Evolutionary conservation across 306 rosid genomes (phyloP).

Genomic region (Comarum palustre): DNA sequence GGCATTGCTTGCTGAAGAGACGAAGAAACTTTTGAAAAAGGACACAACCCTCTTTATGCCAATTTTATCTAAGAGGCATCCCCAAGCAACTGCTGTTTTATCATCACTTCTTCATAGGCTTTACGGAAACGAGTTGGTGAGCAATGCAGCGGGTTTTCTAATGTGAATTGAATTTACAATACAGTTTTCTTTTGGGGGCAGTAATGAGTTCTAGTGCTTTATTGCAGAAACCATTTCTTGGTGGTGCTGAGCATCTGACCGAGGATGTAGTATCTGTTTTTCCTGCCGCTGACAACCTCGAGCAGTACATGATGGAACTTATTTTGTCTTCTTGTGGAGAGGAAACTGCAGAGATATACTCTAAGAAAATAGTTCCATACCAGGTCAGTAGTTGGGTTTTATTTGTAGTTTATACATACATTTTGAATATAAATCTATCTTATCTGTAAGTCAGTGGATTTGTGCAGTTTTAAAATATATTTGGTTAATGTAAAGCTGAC

Average conservation of each 20-base stretch:
- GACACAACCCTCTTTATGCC: conserved; percentile 78
- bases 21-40: conserved; percentile 70
- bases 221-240: conserved; percentile 87
- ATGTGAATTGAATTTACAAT: conserved; percentile 5
- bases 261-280: conserved; percentile 93
- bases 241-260: conserved; percentile 75
- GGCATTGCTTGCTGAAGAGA: conserved; percentile 93
- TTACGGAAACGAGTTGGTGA: conserved; percentile 84
- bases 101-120: conserved; percentile 88
- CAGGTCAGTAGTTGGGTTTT: conserved; percentile 51
- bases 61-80: conserved; percentile 82
- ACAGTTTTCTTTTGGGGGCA: conserved; percentile 1
- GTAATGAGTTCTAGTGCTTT: conserved; percentile 9
- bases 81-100: conserved; percentile 75
- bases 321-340: conserved; percentile 69
- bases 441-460: background rate
- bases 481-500: background rate
- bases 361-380: conserved; percentile 70
- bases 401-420: background rate
- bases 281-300: conserved; percentile 92
- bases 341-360: conserved; percentile 65
- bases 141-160: conserved; percentile 26
- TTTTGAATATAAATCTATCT: background rate
- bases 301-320: conserved; percentile 72
- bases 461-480: background rate